Evolutionary conservation across 495 filamentous ascomycete genomes (phyloP), one percentile per base, ranked within the genome.

Genomic region (Talaromyces nanjingensis): DNA sequence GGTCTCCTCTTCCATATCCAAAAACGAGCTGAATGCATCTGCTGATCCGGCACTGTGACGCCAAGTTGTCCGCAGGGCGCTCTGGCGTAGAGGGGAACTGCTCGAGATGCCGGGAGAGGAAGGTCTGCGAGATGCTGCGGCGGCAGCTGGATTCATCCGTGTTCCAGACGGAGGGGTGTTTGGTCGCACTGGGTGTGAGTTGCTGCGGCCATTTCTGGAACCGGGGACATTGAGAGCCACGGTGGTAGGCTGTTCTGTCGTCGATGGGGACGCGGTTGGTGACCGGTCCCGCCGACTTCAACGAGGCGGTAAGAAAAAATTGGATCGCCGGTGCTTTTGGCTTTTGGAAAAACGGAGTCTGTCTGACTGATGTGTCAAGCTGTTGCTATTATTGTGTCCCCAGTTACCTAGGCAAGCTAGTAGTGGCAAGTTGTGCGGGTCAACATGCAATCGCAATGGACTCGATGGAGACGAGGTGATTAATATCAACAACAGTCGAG

Each of bases 1-100:
- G 20, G 72, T 68, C 16, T 79, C 78, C 33, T 81, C 77, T 34
- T 78, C 77, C 73, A 81, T 80, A 56, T 79, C 76, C 42, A 81
- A 66, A 65, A 81, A 80, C 60, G 70, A 75, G 66, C 73, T 73
- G 63, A 79, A 79, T 55, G 73, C 72, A 71, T 79, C 78, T 25
- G 20, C 45, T 4, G 76, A 74, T 7, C 74, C 74, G 34, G 69
- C 76, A 64, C 78, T 80, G 60, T 75, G 68, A 42, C 76, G 73
- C 78, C 78, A 80, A 57, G 73, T 67, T 31, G 71, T 70, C 62
- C 74, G 73, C 25, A 77, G 68, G 33, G 70, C 72, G 49, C 29
- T 64, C 61, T 76, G 75, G 54, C 72, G 73, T 58, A 27, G 42
- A 7, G 34, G 37, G 6, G 58, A 33, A 42, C 2, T 47, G 45